Evolutionary conservation across 1,139 yeast species (phyloP).

Genomic region (Scheffersomyces lignicola): DNA sequence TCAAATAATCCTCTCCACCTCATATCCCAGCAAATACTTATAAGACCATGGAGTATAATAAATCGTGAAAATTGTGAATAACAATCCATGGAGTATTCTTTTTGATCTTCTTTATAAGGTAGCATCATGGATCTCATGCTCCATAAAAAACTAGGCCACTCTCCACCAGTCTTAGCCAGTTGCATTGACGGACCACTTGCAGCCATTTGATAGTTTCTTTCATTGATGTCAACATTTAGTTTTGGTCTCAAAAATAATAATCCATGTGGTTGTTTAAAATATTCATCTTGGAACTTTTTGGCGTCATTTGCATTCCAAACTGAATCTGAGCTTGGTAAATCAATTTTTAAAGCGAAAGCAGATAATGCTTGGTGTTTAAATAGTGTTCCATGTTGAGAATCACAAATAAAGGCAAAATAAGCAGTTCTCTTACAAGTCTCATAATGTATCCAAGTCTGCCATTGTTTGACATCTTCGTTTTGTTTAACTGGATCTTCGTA

Average conservation of each 20-base stretch:
- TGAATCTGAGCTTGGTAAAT: slow-evolving; percentile 41
- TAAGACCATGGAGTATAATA: slow-evolving; percentile 37
- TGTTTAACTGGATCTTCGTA: too few relatives aligned
- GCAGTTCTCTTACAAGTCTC: slow-evolving; percentile 28
- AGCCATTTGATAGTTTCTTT: background rate
- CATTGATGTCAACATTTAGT: slow-evolving; percentile 7
- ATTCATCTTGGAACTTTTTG: slow-evolving; percentile 21
- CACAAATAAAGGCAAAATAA: slow-evolving; percentile 29
- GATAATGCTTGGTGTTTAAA: slow-evolving; percentile 27
- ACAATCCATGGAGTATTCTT: slow-evolving; percentile 35
- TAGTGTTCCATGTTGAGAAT: slow-evolving; percentile 25
- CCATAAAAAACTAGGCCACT: slow-evolving; percentile 42
- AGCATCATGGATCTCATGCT: slow-evolving; percentile 34
- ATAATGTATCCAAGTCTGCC: slow-evolving; percentile 28
- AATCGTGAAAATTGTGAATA: slow-evolving; percentile 39
- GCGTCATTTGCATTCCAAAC: slow-evolving; percentile 35
- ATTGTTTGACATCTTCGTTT: slow-evolving; percentile 16
- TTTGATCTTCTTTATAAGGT: slow-evolving; percentile 29
- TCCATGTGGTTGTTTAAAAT: slow-evolving; percentile 28
- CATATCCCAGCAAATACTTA: slow-evolving; percentile 35
- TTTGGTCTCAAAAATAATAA: slow-evolving; percentile 11
- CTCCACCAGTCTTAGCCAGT: slow-evolving; percentile 17
- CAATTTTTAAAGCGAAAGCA: slow-evolving; percentile 34
- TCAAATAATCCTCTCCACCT: slow-evolving; percentile 21
- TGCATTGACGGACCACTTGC: slow-evolving; percentile 7